Evolutionary conservation across 495 filamentous ascomycete species (phyloP), one percentile per base, ranked within the genome.

Genomic region (Corynascus novoguineensis): DNA sequence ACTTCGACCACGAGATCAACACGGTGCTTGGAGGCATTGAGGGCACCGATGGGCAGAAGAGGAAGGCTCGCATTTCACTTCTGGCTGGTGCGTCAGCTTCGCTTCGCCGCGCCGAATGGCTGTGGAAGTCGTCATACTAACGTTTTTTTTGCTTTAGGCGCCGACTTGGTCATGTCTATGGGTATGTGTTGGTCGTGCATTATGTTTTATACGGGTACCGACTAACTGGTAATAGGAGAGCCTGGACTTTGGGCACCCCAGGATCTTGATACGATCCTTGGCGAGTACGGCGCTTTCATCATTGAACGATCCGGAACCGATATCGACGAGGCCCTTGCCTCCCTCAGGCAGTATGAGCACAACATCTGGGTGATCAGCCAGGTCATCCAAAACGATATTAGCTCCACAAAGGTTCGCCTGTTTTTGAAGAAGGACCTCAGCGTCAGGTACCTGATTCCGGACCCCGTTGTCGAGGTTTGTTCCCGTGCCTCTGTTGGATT

Each of bases 361-460:
- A 93, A 95, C 57, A 95, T 97, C 55, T 83, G 88, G 66, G 84
- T 93, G 46, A 91, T 96, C 60, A 85, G 87, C 62, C 90, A 95
- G 64, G 81, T 93, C 47, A 91, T 97, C 46, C 85, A 89, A 44
- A 96, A 96, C 64, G 87, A 95, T 62, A 87, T 97, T 57, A 89
- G 85, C 65, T 90, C 86, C 44, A 95, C 90, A 29, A 93, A 92
- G 71, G 91, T 96, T 51, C 82, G 90, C 27, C 75, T 93, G 8
- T 93, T 96, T 71, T 69, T 92, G 47, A 80, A 85, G 58, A 83
- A 86, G 61, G 87, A 90, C 60, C 86, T 95, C 78, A 92, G 87
- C 61, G 83, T 88, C 24, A 24, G 46, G 12, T 58, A 64, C 21
- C 49, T 70, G 11, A 64, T 65, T 54, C 62, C 60, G 9, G 63